These are phyloP conservation scores for Trichosporon asahii DNA, from an alignment of 1,284 basidiomycete genomes.

Conservation along the genomic window DNA sequence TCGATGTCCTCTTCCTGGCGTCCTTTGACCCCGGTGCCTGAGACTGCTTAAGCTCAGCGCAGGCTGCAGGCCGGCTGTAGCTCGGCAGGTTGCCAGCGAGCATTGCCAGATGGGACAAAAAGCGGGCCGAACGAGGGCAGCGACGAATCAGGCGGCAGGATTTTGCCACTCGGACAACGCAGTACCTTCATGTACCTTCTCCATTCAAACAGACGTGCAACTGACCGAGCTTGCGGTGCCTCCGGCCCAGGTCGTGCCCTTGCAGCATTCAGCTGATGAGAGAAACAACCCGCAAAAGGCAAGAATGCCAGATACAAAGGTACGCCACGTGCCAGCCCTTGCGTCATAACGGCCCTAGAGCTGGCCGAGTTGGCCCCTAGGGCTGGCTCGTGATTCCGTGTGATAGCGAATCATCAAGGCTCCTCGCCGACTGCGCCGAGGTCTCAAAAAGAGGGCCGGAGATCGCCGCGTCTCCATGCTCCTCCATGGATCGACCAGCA, in stretches of 20 bases:
- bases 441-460: too few relatives aligned
- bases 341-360: neutral
- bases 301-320: neutral
- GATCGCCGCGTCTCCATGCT: neutral
- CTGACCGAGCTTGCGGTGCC: neutral
- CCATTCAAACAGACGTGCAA: too few relatives aligned
- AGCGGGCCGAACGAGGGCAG: neutral
- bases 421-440: too few relatives aligned
- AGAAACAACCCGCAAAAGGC: too few relatives aligned
- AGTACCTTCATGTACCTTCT: neutral
- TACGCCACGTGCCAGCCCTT: conserved; percentile 1
- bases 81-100: too few relatives aligned
- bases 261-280: neutral
- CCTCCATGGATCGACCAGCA: too few relatives aligned
- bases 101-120: neutral
- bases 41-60: too few relatives aligned
- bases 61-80: too few relatives aligned
- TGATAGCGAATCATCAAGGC: neutral
- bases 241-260: neutral
- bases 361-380: too few relatives aligned
- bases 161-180: neutral
- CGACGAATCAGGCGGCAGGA: neutral
- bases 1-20: neutral
- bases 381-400: too few relatives aligned
- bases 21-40: neutral